A percentile compares a stretch with the other conserved stretches of the same genome.
Evolutionary conservation across 148 eudicot genomes (phyloP).

Genomic region (Beta vulgaris): DNA sequence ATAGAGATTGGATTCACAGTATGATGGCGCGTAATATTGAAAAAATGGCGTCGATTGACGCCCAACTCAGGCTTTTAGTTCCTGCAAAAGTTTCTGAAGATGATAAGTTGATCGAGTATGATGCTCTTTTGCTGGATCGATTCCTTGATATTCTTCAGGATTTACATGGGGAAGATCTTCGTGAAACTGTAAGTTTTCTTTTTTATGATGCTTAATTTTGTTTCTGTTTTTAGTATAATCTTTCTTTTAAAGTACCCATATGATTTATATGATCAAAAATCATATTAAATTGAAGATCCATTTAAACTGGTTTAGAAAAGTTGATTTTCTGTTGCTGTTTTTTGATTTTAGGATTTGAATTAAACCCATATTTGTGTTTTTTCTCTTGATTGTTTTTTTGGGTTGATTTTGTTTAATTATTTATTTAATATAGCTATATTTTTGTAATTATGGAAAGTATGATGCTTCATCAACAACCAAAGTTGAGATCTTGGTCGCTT

Average conservation of each 20-base stretch:
- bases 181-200: conserved; percentile 50
- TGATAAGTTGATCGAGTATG: conserved; percentile 79
- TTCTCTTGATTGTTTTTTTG: neutral
- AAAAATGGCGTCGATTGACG: conserved; percentile 73
- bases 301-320: neutral
- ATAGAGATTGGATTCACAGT: neutral
- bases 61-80: conserved; percentile 66
- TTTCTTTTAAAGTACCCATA: neutral
- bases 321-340: neutral
- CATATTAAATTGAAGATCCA: conserved; percentile 13
- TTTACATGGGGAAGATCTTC: conserved; percentile 72
- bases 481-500: conserved; percentile 4
- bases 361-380: too few species aligned
- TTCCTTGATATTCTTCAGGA: conserved; percentile 81
- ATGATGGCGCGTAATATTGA: conserved; percentile 41
- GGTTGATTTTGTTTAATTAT: neutral
- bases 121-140: conserved; percentile 70
- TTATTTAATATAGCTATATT: neutral
- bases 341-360: neutral
- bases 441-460: neutral
- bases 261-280: neutral
- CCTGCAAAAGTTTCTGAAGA: conserved; percentile 75
- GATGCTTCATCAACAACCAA: neutral
- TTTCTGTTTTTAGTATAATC: neutral
- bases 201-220: neutral